phyloP scores from a whole-genome alignment of 345 rosid species.

The Dovyalis caffra region DNA sequence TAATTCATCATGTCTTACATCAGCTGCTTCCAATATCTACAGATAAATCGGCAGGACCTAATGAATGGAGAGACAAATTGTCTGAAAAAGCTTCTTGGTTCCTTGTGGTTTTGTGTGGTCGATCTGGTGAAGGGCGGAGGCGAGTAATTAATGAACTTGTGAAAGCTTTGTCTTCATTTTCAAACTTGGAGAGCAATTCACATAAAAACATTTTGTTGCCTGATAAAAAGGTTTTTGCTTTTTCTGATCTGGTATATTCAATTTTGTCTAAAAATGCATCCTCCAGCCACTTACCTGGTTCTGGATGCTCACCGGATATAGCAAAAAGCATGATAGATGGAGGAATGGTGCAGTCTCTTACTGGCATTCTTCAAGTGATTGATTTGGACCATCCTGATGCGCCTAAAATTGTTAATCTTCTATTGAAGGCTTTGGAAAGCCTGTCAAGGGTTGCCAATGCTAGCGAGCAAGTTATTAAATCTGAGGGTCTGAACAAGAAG shows the following conservation, averaged over 20 bases:
- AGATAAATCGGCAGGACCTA: slow-evolving; percentile 74
- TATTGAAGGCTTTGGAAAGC: slow-evolving; percentile 83
- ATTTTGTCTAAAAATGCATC: slow-evolving; percentile 85
- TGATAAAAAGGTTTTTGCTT: slow-evolving; percentile 70
- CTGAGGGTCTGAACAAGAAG: slow-evolving; percentile 63
- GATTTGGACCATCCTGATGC: slow-evolving; percentile 98
- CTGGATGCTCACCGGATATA: slow-evolving; percentile 86
- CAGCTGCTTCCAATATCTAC: slow-evolving; percentile 65
- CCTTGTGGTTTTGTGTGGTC: slow-evolving; percentile 81
- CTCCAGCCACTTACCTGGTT: slow-evolving; percentile 74
- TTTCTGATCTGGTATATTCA: slow-evolving; percentile 72
- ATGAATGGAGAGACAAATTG: slow-evolving; percentile 85
- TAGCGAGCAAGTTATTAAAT: slow-evolving; percentile 65
- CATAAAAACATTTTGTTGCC: slow-evolving; percentile 56
- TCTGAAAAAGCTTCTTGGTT: slow-evolving; percentile 93
- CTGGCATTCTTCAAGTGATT: slow-evolving; percentile 74
- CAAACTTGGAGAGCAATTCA: slow-evolving; percentile 65
- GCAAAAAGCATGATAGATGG: slow-evolving; percentile 97
- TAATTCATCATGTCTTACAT: slow-evolving; percentile 81
- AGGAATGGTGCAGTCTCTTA: slow-evolving; percentile 74
- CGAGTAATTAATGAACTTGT: slow-evolving; percentile 83
- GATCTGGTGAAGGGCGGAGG: slow-evolving; percentile 90
- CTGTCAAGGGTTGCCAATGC: slow-evolving; percentile 92
- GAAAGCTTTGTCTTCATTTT: slow-evolving; percentile 66
- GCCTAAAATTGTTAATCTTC: slow-evolving; percentile 78